Evolutionary conservation across 2,329 filamentous ascomycete genomes (phyloP).

Genomic region (Fusarium globosum): DNA sequence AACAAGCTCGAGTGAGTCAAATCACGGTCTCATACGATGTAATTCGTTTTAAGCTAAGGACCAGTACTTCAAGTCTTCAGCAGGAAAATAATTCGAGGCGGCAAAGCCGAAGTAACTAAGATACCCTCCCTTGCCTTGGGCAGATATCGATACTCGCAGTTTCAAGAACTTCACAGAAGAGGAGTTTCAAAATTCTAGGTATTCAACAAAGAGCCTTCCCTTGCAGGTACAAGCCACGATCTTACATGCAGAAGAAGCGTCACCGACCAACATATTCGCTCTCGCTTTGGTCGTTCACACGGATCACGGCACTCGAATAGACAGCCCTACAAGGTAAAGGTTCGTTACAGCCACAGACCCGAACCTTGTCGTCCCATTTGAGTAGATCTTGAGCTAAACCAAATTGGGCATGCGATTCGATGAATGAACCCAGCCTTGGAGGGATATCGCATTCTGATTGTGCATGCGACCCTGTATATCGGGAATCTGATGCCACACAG

Average conservation of each 20-base stretch:
- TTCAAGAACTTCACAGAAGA: not conserved
- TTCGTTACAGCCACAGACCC: slow-evolving; percentile 12
- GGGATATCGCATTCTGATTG: slow-evolving; percentile 4
- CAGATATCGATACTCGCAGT: not conserved
- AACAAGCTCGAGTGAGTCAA: not conserved
- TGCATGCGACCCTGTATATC: not conserved
- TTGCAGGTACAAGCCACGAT: not conserved
- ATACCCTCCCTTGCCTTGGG: not conserved
- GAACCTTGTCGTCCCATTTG: not conserved
- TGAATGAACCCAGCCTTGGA: not conserved
- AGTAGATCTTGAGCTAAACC: slow-evolving; percentile 24
- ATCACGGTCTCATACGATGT: not conserved
- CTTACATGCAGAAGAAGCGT: not conserved
- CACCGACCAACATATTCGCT: not conserved
- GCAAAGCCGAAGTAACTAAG: not conserved
- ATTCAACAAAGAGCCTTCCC: not conserved
- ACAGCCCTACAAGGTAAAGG: slow-evolving; percentile 33
- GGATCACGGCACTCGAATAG: slow-evolving; percentile 22
- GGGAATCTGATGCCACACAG: not conserved
- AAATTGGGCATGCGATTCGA: slow-evolving; percentile 26
- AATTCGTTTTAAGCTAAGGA: not conserved
- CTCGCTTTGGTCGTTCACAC: slow-evolving; percentile 1
- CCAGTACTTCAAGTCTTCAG: not conserved
- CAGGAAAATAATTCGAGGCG: not conserved
- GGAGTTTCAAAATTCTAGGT: not conserved